Percentiles rank a stretch among this genome's conserved stretches.
Conservation (phyloP, 2,329 filamentous ascomycete genomes). For the Claviceps sp. region DNA sequence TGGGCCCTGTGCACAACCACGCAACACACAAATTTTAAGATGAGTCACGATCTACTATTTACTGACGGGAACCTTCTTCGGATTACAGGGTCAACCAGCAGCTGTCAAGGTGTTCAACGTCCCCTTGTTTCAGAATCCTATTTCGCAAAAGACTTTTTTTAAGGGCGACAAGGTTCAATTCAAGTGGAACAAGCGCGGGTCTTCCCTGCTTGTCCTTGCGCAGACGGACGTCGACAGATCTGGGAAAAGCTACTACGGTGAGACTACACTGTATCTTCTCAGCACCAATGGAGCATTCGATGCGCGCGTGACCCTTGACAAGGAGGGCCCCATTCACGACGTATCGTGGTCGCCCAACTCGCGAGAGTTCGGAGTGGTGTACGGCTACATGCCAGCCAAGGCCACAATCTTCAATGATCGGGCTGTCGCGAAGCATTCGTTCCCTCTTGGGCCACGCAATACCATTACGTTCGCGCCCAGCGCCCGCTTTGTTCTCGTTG, state of each 20-base stretch:
- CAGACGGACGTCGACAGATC: conserved; percentile 97
- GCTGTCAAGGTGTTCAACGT: conserved; percentile 91
- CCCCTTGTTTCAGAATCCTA: conserved; percentile 66
- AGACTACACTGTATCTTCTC: conserved; percentile 91
- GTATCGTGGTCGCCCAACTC: conserved; percentile 98
- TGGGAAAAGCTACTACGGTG: conserved; percentile 98
- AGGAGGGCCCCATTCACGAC: conserved; percentile 95
- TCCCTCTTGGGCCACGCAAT: conserved; percentile 80
- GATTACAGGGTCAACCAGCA: conserved; percentile 65
- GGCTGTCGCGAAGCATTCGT: conserved; percentile 69
- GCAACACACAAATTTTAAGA: too few relatives aligned
- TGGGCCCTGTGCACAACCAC: too few relatives aligned
- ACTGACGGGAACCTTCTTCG: neutral
- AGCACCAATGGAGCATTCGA: conserved; percentile 87
- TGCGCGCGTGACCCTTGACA: conserved; percentile 81
- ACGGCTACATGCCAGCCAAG: conserved; percentile 98
- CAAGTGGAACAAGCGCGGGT: conserved; percentile 93
- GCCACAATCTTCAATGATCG: conserved; percentile 94
- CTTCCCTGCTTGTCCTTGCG: conserved; percentile 82
- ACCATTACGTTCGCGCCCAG: conserved; percentile 91
- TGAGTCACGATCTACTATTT: neutral
- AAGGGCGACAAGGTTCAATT: conserved; percentile 98
- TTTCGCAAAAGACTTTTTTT: conserved; percentile 98
- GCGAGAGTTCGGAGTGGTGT: conserved; percentile 94
- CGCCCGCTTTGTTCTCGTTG: conserved; percentile 83